Evolutionary conservation across 352 stramenopile genomes (phyloP).

Genomic region (Phytophthora nicotianae): DNA sequence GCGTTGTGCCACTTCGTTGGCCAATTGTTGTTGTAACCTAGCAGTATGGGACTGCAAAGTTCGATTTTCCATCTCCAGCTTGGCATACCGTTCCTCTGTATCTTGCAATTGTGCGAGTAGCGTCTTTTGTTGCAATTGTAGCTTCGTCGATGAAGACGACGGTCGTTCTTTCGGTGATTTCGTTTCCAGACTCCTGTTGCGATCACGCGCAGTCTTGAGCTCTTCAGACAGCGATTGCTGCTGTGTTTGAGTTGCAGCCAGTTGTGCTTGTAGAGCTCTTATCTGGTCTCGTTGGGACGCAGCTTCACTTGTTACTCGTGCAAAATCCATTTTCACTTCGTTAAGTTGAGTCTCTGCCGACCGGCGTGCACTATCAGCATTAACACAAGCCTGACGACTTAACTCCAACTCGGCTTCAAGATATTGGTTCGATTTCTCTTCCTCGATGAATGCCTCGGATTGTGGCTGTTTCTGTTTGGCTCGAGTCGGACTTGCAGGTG

Average conservation of each 20-base stretch:
- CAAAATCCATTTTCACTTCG: slow-evolving; percentile 25
- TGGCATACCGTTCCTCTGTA: slow-evolving; percentile 20
- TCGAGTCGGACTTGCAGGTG: slow-evolving; percentile 23
- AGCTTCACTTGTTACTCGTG: slow-evolving; percentile 37
- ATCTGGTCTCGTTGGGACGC: slow-evolving; percentile 43
- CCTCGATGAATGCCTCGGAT: slow-evolving; percentile 16
- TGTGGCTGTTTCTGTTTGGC: slow-evolving; percentile 23
- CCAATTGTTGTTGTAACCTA: slow-evolving; percentile 26
- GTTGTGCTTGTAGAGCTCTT: slow-evolving; percentile 41
- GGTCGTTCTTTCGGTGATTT: slow-evolving; percentile 25
- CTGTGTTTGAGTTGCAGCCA: slow-evolving; percentile 23
- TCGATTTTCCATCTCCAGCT: slow-evolving; percentile 27
- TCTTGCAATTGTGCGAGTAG: slow-evolving; percentile 31
- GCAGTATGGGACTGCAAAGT: slow-evolving; percentile 15
- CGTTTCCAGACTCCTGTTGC: slow-evolving; percentile 18
- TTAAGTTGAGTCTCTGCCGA: slow-evolving; percentile 19
- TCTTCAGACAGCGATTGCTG: slow-evolving; percentile 20
- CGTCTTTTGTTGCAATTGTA: slow-evolving; percentile 32
- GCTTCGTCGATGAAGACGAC: slow-evolving; percentile 23
- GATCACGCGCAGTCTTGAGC: slow-evolving; percentile 19
- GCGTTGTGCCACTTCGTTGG: slow-evolving; percentile 31
- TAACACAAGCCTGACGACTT: slow-evolving; percentile 20
- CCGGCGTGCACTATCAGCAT: slow-evolving; percentile 15
- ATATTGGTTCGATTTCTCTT: slow-evolving; percentile 27
- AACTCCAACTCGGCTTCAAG: slow-evolving; percentile 32